Conservation (phyloP, 2,329 filamentous ascomycete genomes). For the Venturia nashicola region DNA sequence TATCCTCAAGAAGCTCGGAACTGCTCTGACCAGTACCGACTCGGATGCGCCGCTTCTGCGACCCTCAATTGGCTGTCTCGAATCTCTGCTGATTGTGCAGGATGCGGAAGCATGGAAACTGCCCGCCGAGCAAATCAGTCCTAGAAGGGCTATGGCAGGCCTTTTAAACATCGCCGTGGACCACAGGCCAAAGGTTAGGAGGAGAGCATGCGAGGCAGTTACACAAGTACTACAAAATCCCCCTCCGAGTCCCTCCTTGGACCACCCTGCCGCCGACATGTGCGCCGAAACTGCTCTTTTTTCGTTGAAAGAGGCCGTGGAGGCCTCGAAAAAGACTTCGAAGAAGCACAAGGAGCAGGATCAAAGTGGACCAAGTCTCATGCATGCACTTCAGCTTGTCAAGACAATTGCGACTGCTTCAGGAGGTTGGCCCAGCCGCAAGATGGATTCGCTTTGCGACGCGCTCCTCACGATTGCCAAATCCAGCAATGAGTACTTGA, state of each 20-base stretch:
- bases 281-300: slow-evolving; percentile 83
- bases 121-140: slow-evolving; percentile 63
- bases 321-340: slow-evolving; percentile 54
- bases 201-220: slow-evolving; percentile 82
- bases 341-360: slow-evolving; percentile 46
- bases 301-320: slow-evolving; percentile 64
- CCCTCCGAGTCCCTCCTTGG: slow-evolving; percentile 80
- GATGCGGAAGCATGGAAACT: slow-evolving; percentile 82
- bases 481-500: slow-evolving; percentile 88
- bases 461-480: slow-evolving; percentile 77
- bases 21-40: slow-evolving; percentile 65
- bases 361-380: slow-evolving; percentile 67
- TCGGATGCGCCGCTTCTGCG: slow-evolving; percentile 78
- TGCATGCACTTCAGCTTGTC: slow-evolving; percentile 83
- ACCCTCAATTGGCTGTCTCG: slow-evolving; percentile 83
- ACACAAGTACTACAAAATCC: slow-evolving; percentile 71
- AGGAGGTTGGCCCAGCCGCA: slow-evolving; percentile 91
- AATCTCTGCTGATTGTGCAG: slow-evolving; percentile 82
- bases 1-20: slow-evolving; percentile 77
- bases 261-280: slow-evolving; percentile 92
- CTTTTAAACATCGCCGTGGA: slow-evolving; percentile 77
- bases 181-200: slow-evolving; percentile 82
- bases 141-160: slow-evolving; percentile 75
- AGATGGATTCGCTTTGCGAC: slow-evolving; percentile 86
- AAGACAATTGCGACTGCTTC: slow-evolving; percentile 80